A percentile compares a stretch with the other conserved stretches of the same genome.
These are phyloP conservation scores for Lyophyllum shimeji DNA, from an alignment of 768 basidiomycete genomes.

Conservation along the genomic window DNA sequence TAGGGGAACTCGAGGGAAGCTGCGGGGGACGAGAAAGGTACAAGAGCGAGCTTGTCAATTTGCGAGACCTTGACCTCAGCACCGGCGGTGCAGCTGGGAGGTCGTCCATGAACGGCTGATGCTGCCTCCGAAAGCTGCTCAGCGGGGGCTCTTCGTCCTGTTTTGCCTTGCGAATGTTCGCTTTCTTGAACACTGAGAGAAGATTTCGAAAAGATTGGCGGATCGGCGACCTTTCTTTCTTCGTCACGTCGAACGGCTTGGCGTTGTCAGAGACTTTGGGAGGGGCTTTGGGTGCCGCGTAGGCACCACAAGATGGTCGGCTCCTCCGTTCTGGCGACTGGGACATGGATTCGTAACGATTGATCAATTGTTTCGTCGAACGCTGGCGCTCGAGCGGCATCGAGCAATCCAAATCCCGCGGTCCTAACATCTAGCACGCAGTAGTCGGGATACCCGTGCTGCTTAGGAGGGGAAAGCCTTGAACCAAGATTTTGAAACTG, in stretches of 20 bases:
- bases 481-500: neutral
- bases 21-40: slow-evolving; percentile 41
- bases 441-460: neutral
- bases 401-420: slow-evolving; percentile 15
- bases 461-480: neutral
- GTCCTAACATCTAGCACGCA: slow-evolving; percentile 15
- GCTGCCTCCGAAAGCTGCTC: slow-evolving; percentile 20
- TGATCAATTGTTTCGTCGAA: slow-evolving; percentile 55
- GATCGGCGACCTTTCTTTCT: slow-evolving; percentile 56
- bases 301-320: slow-evolving; percentile 9
- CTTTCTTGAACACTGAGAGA: slow-evolving; percentile 61
- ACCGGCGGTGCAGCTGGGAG: slow-evolving; percentile 9
- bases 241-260: slow-evolving; percentile 16
- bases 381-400: slow-evolving; percentile 23
- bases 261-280: slow-evolving; percentile 17
- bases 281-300: slow-evolving; percentile 3
- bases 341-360: slow-evolving; percentile 49
- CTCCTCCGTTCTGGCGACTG: neutral
- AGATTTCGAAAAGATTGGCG: slow-evolving; percentile 65
- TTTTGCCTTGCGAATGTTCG: slow-evolving; percentile 23
- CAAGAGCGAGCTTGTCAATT: slow-evolving; percentile 39
- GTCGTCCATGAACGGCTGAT: slow-evolving; percentile 1
- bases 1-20: slow-evolving; percentile 17
- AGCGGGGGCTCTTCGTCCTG: slow-evolving; percentile 17
- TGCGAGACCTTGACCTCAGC: slow-evolving; percentile 12